Percentiles rank a stretch among this genome's conserved stretches.
Conservation (phyloP, 2,329 filamentous ascomycete genomes). For the Stachybotrys chartarum region DNA sequence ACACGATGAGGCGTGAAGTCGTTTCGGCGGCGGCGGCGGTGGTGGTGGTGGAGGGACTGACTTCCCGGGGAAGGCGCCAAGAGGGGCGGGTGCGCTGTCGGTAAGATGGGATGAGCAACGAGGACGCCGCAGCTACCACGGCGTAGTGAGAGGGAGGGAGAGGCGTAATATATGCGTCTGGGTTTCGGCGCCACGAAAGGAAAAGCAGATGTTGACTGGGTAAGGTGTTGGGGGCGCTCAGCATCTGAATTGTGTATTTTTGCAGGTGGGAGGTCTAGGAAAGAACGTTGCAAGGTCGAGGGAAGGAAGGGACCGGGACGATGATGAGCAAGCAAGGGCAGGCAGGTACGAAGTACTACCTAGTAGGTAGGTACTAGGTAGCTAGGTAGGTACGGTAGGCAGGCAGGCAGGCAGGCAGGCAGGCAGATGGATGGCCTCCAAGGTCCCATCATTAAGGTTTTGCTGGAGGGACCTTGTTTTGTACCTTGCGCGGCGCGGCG, state of each 20-base stretch:
- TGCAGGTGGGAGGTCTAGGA: not conserved
- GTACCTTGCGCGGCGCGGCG: not conserved
- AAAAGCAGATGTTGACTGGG: too few relatives aligned
- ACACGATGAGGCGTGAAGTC: not conserved
- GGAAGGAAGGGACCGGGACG: not conserved
- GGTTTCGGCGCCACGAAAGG: too few relatives aligned
- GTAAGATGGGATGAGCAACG: not conserved
- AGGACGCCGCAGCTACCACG: not conserved
- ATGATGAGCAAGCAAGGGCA: too few relatives aligned
- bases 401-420: not conserved
- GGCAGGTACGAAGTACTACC: too few relatives aligned
- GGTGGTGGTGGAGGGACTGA: not conserved
- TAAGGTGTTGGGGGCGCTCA: too few relatives aligned
- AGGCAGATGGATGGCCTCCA: slow-evolving; percentile 1
- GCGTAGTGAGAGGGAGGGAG: not conserved
- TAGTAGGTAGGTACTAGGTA: not conserved
- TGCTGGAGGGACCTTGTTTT: not conserved
- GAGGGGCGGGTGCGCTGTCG: not conserved
- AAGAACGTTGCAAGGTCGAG: not conserved
- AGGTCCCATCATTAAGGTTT: not conserved
- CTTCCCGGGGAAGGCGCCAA: slow-evolving; percentile 1
- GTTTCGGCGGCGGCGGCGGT: not conserved
- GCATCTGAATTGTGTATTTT: too few relatives aligned
- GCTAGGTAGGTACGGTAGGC: not conserved
- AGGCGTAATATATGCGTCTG: not conserved